Conservation (phyloP, 2,329 filamentous ascomycete genomes). For the Colletotrichum agaves region DNA sequence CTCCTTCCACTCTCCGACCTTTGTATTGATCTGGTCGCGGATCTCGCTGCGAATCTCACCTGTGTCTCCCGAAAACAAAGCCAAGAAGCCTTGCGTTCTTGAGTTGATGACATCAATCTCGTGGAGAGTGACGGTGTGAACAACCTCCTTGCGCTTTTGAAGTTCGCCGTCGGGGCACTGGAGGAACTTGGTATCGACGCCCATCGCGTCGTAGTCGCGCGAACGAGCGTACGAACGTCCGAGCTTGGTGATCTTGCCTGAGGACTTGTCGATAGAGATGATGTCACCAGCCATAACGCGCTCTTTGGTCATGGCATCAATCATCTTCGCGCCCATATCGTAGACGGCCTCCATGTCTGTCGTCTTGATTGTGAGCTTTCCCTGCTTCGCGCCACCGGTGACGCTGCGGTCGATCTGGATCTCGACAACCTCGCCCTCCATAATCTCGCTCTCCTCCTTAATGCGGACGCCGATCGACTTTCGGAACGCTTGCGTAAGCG, state of each 20-base stretch:
- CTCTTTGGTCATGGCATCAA: conserved; percentile 99
- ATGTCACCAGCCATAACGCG: conserved; percentile 99
- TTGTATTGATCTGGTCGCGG: conserved; percentile 98
- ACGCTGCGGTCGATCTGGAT: conserved; percentile 98
- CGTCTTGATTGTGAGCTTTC: conserved; percentile 99
- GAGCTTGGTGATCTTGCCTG: conserved; percentile 96
- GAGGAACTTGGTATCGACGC: conserved; percentile 96
- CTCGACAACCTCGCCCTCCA: conserved; percentile 98
- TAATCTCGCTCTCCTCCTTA: conserved; percentile 99
- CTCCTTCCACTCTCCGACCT: conserved; percentile 99
- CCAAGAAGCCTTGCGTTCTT: conserved; percentile 96
- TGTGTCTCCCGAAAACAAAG: conserved; percentile 96
- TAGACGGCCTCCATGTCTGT: conserved; percentile 99
- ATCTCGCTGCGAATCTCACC: conserved; percentile 98
- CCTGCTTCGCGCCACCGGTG: conserved; percentile 96
- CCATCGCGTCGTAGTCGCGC: conserved; percentile 99
- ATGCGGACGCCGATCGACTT: conserved; percentile 98
- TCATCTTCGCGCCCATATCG: conserved; percentile 99
- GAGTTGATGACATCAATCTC: conserved; percentile 99
- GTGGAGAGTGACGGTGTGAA: conserved; percentile 95
- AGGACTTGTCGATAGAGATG: conserved; percentile 98
- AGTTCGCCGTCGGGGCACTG: conserved; percentile 98
- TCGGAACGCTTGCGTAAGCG: conserved; percentile 97
- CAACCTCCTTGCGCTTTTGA: conserved; percentile 95
- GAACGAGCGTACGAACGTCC: conserved; percentile 94